Evolutionary conservation across 2,329 filamentous ascomycete species (phyloP).

Genomic region (Fusarium illudens): DNA sequence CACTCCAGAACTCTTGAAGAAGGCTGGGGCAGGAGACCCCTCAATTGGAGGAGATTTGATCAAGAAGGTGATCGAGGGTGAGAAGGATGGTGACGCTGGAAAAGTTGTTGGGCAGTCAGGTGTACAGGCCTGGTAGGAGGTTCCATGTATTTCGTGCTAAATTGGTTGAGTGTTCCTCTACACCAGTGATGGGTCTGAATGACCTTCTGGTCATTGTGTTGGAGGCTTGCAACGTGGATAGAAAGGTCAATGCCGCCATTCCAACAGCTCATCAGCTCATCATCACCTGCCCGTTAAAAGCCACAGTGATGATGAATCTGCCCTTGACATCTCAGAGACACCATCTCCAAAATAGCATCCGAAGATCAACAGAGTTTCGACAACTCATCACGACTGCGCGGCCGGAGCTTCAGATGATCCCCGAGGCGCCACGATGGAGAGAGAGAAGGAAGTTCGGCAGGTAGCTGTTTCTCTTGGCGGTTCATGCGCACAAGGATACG

Average conservation of each 20-base stretch:
- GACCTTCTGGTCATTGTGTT: background rate
- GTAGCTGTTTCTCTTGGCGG: constrained; percentile 7
- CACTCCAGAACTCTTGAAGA: constrained; percentile 42
- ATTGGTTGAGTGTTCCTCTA: background rate
- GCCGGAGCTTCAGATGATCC: background rate
- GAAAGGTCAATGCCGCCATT: background rate
- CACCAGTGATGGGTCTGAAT: background rate
- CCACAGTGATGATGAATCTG: constrained; percentile 32
- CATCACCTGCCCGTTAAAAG: constrained; percentile 15
- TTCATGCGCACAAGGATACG: constrained; percentile 24
- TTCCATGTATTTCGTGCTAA: background rate
- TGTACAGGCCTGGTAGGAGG: constrained; percentile 45
- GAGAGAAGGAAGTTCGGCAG: background rate
- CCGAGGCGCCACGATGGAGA: background rate
- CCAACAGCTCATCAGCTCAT: background rate
- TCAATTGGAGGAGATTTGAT: constrained; percentile 51
- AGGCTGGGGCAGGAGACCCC: constrained; percentile 48
- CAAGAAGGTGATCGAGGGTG: constrained; percentile 52
- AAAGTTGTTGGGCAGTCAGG: constrained; percentile 46
- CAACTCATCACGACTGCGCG: background rate
- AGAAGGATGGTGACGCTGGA: constrained; percentile 52
- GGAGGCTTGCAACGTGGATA: background rate
- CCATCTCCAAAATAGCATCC: background rate
- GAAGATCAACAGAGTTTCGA: background rate
- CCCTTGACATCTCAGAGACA: background rate